phyloP scores from a whole-genome alignment of 2,329 filamentous ascomycete species.

The Cercospora nicotianae region DNA sequence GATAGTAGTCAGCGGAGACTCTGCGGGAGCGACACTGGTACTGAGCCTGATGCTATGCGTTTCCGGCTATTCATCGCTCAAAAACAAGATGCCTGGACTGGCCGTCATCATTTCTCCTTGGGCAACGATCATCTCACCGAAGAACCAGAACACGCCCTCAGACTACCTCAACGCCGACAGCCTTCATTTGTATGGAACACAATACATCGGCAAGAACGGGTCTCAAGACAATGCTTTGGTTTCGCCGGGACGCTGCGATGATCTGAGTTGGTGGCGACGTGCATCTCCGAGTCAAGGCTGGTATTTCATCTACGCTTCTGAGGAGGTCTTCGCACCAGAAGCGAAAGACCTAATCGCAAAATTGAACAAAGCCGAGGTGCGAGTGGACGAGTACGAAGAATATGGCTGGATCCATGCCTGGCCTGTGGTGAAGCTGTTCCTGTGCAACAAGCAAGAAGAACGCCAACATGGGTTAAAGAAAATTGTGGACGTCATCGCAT shows the following conservation, averaged over 20 bases:
- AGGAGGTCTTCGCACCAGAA: conserved; percentile 75
- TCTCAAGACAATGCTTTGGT: conserved; percentile 56
- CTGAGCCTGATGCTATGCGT: conserved; percentile 71
- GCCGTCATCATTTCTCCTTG: conserved; percentile 78
- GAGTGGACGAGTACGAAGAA: conserved; percentile 61
- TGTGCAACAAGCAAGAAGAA: conserved; percentile 50
- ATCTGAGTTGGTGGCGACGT: conserved; percentile 64
- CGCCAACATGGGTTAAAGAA: conserved; percentile 50
- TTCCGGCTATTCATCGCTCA: conserved; percentile 49
- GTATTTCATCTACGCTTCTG: conserved; percentile 69
- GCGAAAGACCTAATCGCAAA: conserved; percentile 61
- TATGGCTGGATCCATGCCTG: conserved; percentile 74
- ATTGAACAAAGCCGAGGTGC: conserved; percentile 55
- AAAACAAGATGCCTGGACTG: conserved; percentile 56
- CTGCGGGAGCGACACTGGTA: conserved; percentile 72
- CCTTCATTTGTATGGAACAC: conserved; percentile 67
- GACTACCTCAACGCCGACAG: conserved; percentile 71
- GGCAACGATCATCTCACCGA: conserved; percentile 68
- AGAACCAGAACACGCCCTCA: conserved; percentile 67
- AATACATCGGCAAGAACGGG: conserved; percentile 61
- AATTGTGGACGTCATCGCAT: conserved; percentile 40
- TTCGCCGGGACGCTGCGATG: conserved; percentile 71
- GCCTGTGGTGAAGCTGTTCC: conserved; percentile 68
- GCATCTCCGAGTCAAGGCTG: conserved; percentile 68
- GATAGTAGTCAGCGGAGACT: conserved; percentile 75